Evolutionary conservation across 1,284 basidiomycete genomes (phyloP).

Genomic region (Mycosarcoma mackinlayi): DNA sequence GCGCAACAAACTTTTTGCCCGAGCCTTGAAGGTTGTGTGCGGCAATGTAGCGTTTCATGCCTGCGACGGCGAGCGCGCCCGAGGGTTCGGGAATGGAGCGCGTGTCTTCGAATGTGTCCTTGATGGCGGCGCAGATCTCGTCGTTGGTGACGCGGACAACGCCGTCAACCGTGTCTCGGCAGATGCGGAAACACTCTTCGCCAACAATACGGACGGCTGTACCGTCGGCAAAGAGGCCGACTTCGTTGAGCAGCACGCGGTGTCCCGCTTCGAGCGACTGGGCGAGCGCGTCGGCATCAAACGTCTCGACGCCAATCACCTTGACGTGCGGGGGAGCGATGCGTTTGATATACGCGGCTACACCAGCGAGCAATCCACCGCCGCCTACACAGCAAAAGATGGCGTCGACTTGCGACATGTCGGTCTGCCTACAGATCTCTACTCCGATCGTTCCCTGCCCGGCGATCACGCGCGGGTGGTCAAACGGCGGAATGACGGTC

Average conservation of each 20-base stretch:
- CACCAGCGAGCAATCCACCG: conserved; percentile 89
- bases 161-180: conserved; percentile 84
- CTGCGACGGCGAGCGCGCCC: conserved; percentile 92
- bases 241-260: conserved; percentile 85
- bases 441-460: conserved; percentile 96
- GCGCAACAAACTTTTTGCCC: conserved; percentile 87
- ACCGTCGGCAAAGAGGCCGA: conserved; percentile 97
- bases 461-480: conserved; percentile 95
- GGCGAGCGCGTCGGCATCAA: conserved; percentile 93
- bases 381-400: conserved; percentile 93
- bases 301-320: conserved; percentile 92
- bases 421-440: conserved; percentile 75
- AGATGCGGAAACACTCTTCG: conserved; percentile 92
- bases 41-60: conserved; percentile 87
- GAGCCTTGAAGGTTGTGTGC: conserved; percentile 83
- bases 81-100: conserved; percentile 83
- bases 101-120: conserved; percentile 88
- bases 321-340: conserved; percentile 86
- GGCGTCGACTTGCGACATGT: conserved; percentile 75
- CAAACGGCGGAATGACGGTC: conserved; percentile 94
- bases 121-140: conserved; percentile 97
- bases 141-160: conserved; percentile 90
- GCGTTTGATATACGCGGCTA: conserved; percentile 91
- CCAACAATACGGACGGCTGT: conserved; percentile 98
- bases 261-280: conserved; percentile 75